Evolutionary conservation across 768 basidiomycete genomes (phyloP).

Genomic region (Pholiota microspora): DNA sequence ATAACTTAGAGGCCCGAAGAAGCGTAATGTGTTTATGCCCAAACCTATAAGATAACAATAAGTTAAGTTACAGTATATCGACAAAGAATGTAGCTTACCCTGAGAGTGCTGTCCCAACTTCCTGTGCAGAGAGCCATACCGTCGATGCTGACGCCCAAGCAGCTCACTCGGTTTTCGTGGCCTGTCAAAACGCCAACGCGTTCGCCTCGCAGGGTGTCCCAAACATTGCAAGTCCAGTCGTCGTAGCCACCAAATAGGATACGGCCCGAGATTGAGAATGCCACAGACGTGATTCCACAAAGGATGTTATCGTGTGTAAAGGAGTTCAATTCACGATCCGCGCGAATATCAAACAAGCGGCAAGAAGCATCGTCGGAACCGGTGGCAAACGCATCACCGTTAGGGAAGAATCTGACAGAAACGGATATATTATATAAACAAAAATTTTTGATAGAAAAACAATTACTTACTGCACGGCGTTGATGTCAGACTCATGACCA

Average conservation of each 20-base stretch:
- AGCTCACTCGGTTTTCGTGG: slow-evolving; percentile 97
- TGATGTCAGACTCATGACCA: slow-evolving; percentile 98
- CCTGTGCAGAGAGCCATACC: slow-evolving; percentile 99
- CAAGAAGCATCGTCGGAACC: slow-evolving; percentile 99
- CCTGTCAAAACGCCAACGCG: slow-evolving; percentile 96
- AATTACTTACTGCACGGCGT: slow-evolving; percentile 88
- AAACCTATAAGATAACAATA: slow-evolving; percentile 53
- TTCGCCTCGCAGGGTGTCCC: slow-evolving; percentile 98
- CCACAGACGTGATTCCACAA: slow-evolving; percentile 98
- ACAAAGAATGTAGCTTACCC: slow-evolving; percentile 52
- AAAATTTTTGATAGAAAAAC: slow-evolving; percentile 5
- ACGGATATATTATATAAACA: slow-evolving; percentile 15
- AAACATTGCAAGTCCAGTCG: slow-evolving; percentile 99
- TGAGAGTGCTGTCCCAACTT: slow-evolving; percentile 95
- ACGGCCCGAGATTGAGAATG: slow-evolving; percentile 96
- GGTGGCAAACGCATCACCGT: slow-evolving; percentile 98
- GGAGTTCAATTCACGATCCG: slow-evolving; percentile 94
- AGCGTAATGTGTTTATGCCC: slow-evolving; percentile 59
- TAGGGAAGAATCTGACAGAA: slow-evolving; percentile 89
- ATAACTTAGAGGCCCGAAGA: slow-evolving; percentile 11
- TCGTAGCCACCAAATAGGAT: slow-evolving; percentile 99
- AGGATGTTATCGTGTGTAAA: slow-evolving; percentile 99
- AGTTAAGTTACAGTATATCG: slow-evolving; percentile 10
- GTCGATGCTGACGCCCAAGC: slow-evolving; percentile 92
- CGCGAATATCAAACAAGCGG: slow-evolving; percentile 95